Evolutionary conservation across 306 rosid genomes (phyloP), one percentile per base, ranked within the genome.

Genomic region (Sesbania bispinosa): DNA sequence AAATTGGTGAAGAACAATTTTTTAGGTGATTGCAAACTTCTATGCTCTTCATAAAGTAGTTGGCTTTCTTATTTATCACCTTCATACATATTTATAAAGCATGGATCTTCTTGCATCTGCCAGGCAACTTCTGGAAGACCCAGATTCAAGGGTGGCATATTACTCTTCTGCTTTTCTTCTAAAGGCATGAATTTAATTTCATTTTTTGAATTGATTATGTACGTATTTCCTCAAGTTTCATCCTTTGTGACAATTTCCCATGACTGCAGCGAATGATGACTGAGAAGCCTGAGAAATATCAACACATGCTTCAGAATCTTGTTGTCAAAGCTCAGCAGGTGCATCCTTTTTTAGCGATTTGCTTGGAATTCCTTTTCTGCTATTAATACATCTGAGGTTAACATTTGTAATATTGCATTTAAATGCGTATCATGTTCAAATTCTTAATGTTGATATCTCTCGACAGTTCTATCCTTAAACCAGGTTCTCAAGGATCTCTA

Each of bases 241-340:
- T 23, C 13, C 30, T 45, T 13, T 73, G 29, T 62, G 10, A 48
- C 59, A 33, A 55, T 30, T 79, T 74, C 64, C 21, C 47, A 21
- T 51, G 46, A 35, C 76, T 85, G 63, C 87, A 92, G 97, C 82
- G 88, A 64, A 89, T 92, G 97, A 87, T 92, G 93, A 85, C 96
- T 4, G 88, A 87, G 52, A 87, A 87, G 73, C 96, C 97, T 57
- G 97, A 89, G 63, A 89, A 81, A 68, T 92, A 92, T 84, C 97
- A 92, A 41, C 81, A 89, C 79, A 87, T 89, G 89, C 93, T 92
- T 82, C 93, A 92, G 69, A 89, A 81, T 85, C 96, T 92, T 60
- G 83, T 92, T 38, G 86, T 89, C 47, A 85, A 85, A 84, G 97
- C 97, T 67, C 97, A 92, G 83, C 97, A 92, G 97, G 97, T 92